Evolutionary conservation across 345 rosid genomes (phyloP).

Genomic region (Arabidopsis suecica): DNA sequence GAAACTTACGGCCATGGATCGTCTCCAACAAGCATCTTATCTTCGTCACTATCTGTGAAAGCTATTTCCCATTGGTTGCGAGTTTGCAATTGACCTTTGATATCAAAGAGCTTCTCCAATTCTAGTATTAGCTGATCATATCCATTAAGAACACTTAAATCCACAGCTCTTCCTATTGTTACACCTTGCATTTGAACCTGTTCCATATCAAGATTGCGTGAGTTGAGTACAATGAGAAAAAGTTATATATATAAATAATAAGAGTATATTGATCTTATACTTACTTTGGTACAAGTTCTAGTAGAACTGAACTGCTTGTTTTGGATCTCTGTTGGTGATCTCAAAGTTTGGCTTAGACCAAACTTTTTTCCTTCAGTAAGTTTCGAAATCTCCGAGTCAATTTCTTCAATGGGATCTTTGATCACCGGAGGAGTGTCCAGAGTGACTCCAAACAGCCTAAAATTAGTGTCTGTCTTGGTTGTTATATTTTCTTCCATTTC

Average conservation of each 20-base stretch:
- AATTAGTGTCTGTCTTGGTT: slow-evolving; percentile 36
- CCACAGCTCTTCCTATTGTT: slow-evolving; percentile 62
- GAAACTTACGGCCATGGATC: slow-evolving; percentile 76
- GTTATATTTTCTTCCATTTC: slow-evolving; percentile 19
- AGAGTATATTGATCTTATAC: neutral
- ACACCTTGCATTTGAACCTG: slow-evolving; percentile 76
- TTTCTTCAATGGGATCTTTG: neutral
- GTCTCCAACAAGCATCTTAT: slow-evolving; percentile 80
- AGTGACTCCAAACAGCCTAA: slow-evolving; percentile 60
- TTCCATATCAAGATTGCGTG: neutral
- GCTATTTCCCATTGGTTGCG: slow-evolving; percentile 59
- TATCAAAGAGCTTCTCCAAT: slow-evolving; percentile 60
- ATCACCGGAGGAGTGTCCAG: slow-evolving; percentile 18
- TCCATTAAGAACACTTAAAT: slow-evolving; percentile 57
- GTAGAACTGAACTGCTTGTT: slow-evolving; percentile 43
- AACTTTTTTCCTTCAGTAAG: slow-evolving; percentile 35
- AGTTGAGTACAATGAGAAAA: neutral
- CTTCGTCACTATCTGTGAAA: slow-evolving; percentile 67
- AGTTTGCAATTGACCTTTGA: slow-evolving; percentile 54
- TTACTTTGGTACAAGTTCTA: slow-evolving; percentile 65
- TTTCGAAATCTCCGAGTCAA: slow-evolving; percentile 28
- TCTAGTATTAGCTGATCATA: slow-evolving; percentile 57
- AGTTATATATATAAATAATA: no score
- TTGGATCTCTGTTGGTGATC: slow-evolving; percentile 45
- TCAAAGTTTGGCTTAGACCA: slow-evolving; percentile 22